A percentile compares a stretch with the other conserved stretches of the same genome.
Conservation (phyloP, 2,329 filamentous ascomycete genomes). For the Bimuria novae-zelandiae region DNA sequence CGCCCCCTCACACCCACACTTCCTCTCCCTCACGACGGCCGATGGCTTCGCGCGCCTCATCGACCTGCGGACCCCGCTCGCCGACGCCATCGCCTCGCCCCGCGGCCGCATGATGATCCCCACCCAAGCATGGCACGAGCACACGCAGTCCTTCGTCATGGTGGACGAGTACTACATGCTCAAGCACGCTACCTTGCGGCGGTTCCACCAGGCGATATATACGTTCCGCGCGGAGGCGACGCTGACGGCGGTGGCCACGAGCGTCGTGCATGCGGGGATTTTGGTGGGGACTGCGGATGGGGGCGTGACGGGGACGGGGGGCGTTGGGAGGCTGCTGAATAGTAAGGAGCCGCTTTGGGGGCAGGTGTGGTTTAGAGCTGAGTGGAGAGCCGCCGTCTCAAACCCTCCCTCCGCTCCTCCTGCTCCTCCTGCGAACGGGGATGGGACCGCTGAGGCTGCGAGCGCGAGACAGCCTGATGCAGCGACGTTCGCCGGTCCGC, state of each 20-base stretch:
- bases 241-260: slow-evolving; percentile 52
- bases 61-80: slow-evolving; percentile 55
- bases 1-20: slow-evolving; percentile 59
- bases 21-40: slow-evolving; percentile 58
- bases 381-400: slow-evolving; percentile 56
- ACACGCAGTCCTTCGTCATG: slow-evolving; percentile 58
- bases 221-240: slow-evolving; percentile 44
- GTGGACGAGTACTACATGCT: slow-evolving; percentile 60
- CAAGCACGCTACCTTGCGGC: slow-evolving; percentile 55
- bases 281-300: slow-evolving; percentile 59
- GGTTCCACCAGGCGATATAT: slow-evolving; percentile 55
- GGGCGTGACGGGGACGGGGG: slow-evolving; percentile 56
- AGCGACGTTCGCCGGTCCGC: slow-evolving; percentile 13
- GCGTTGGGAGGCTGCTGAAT: slow-evolving; percentile 56
- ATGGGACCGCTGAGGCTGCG: not conserved
- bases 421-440: no score
- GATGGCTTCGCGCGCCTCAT: slow-evolving; percentile 61
- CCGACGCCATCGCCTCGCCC: slow-evolving; percentile 51
- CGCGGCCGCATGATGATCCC: slow-evolving; percentile 57
- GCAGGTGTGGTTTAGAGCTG: slow-evolving; percentile 62
- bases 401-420: no score
- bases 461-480: not conserved
- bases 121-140: slow-evolving; percentile 60
- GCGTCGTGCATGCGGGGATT: slow-evolving; percentile 59
- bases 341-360: slow-evolving; percentile 57